phyloP scores from a whole-genome alignment of 192 early-diverging fungal species.

The Backusella liffmaniae region DNA sequence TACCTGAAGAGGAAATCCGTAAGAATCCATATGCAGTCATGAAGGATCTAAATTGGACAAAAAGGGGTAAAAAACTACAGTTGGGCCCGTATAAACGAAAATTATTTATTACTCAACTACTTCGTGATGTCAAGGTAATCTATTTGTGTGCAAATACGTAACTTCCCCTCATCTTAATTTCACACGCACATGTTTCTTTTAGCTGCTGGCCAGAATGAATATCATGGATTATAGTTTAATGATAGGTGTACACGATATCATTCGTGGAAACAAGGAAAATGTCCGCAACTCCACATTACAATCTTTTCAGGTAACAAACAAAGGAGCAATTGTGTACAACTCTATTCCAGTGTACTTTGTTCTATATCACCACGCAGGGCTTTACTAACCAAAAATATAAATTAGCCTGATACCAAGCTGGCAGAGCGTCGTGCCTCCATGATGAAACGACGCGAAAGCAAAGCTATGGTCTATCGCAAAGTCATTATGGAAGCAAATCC shows the following conservation, averaged over 20 bases:
- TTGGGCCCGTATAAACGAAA: constrained; percentile 83
- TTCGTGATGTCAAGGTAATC: constrained; percentile 79
- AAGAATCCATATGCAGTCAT: constrained; percentile 86
- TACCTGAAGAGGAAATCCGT: constrained; percentile 73
- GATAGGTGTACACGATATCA: constrained; percentile 90
- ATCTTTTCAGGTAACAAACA: constrained; percentile 61
- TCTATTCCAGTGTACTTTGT: neutral
- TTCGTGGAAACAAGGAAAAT: constrained; percentile 84
- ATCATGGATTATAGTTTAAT: constrained; percentile 96
- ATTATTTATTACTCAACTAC: constrained; percentile 83
- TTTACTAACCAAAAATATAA: neutral
- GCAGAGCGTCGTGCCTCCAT: constrained; percentile 44
- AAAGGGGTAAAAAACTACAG: constrained; percentile 67
- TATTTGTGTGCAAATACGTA: neutral
- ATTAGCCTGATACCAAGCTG: constrained; percentile 34
- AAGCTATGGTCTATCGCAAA: constrained; percentile 51
- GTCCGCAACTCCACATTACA: constrained; percentile 91
- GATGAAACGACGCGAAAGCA: constrained; percentile 50
- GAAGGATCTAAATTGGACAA: constrained; percentile 97
- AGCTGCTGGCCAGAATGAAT: constrained; percentile 40
- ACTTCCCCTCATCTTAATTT: constrained; percentile 26
- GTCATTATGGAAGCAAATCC: constrained; percentile 59
- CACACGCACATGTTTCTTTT: neutral
- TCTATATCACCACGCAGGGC: neutral
- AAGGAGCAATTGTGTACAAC: neutral